Percentiles rank a stretch among this genome's conserved stretches.
phyloP scores from a whole-genome alignment of 2,329 filamentous ascomycete genomes.

The Dothistroma septosporum region DNA sequence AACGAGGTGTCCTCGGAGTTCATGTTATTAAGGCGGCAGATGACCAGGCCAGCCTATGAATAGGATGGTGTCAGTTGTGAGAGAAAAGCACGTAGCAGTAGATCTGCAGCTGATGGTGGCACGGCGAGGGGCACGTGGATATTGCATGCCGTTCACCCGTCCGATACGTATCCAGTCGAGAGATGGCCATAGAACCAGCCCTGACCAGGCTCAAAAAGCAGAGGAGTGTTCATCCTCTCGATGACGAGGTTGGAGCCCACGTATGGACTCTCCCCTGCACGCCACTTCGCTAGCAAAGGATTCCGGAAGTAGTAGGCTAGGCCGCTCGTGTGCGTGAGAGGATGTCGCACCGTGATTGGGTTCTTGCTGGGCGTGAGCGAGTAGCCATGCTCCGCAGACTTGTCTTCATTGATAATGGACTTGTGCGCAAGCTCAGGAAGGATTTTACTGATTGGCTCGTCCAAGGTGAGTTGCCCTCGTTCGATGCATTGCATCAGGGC shows the following conservation, averaged over 20 bases:
- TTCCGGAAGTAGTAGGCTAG: conserved; percentile 43
- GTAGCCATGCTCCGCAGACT: background rate
- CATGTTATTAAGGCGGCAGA: conserved; percentile 41
- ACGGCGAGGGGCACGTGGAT: no score
- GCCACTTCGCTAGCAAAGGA: conserved; percentile 30
- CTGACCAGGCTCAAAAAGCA: conserved; percentile 47
- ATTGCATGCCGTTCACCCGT: no score
- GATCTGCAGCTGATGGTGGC: no score
- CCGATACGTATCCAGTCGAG: conserved; percentile 41
- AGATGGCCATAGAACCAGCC: conserved; percentile 48
- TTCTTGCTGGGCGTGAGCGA: background rate
- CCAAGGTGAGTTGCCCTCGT: conserved; percentile 45
- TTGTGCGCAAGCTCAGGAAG: conserved; percentile 45
- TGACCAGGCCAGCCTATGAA: conserved; percentile 39
- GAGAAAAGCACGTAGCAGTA: no score
- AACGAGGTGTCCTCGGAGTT: conserved; percentile 40
- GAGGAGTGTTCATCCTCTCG: conserved; percentile 34
- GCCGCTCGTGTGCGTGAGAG: conserved; percentile 50
- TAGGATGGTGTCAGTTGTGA: no score
- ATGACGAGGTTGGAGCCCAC: conserved; percentile 34
- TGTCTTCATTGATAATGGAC: conserved; percentile 16
- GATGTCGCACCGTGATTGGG: conserved; percentile 30
- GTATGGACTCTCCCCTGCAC: conserved; percentile 20
- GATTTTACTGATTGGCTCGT: conserved; percentile 43
- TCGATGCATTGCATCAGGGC: conserved; percentile 54